A percentile compares a stretch with the other conserved stretches of the same genome.
Evolutionary conservation across 805 yeast genomes (phyloP).

Genomic region (Sugiyamaella valdiviana): DNA sequence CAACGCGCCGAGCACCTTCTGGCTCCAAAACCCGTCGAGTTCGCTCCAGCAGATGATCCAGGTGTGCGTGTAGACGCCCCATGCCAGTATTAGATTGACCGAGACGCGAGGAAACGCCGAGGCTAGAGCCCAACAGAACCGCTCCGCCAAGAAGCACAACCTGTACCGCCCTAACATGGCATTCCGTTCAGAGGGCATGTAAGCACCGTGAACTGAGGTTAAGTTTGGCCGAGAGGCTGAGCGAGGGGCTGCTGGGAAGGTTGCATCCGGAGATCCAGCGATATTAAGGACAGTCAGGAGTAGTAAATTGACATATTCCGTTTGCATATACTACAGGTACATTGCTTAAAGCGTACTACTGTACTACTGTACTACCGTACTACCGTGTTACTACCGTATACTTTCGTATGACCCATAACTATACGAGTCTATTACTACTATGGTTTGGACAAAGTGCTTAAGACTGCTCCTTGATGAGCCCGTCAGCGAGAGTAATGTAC

Average conservation of each 20-base stretch:
- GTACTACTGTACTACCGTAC: too few relatives aligned
- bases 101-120: constrained; percentile 30
- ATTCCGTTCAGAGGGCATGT: not conserved
- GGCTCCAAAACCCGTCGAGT: constrained; percentile 9
- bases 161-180: constrained; percentile 2
- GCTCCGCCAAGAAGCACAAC: constrained; percentile 14
- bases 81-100: constrained; percentile 25
- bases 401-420: too few relatives aligned
- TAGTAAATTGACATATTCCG: too few relatives aligned
- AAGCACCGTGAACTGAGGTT: not conserved
- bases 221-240: not conserved
- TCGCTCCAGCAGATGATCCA: constrained; percentile 18
- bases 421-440: too few relatives aligned
- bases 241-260: too few relatives aligned
- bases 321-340: too few relatives aligned
- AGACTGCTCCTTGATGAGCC: constrained; percentile 20
- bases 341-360: too few relatives aligned
- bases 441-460: too few relatives aligned
- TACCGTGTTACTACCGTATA: too few relatives aligned
- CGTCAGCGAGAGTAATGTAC: constrained; percentile 33
- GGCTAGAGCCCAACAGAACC: constrained; percentile 21
- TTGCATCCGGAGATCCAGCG: too few relatives aligned
- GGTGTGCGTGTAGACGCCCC: constrained; percentile 29
- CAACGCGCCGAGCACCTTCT: constrained; percentile 10
- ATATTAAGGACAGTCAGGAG: too few relatives aligned